Percentiles rank a stretch among this genome's conserved stretches.
phyloP scores from a whole-genome alignment of 2,329 filamentous ascomycete genomes.

The Ophiostoma quercus region DNA sequence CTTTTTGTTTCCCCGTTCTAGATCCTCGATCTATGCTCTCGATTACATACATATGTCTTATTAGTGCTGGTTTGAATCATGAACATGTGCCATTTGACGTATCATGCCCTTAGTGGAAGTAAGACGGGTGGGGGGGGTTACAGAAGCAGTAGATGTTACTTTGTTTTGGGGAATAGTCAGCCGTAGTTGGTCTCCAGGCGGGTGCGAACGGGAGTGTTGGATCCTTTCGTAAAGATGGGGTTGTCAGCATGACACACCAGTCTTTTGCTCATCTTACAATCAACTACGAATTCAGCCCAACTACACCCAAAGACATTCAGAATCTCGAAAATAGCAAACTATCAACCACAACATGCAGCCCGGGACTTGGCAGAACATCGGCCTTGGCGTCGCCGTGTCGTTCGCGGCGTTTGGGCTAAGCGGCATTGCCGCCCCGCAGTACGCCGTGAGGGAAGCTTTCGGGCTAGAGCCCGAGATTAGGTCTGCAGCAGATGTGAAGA shows the following conservation, averaged over 20 bases:
- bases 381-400: constrained; percentile 21
- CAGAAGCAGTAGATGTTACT: not conserved
- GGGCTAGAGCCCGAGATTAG: constrained; percentile 3
- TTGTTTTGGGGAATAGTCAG: not conserved
- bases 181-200: not conserved
- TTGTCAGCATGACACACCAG: not conserved
- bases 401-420: constrained; percentile 20
- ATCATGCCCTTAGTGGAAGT: not conserved
- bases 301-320: not conserved
- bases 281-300: not conserved
- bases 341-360: not conserved
- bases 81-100: not conserved
- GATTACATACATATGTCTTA: not conserved
- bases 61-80: not conserved
- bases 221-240: not conserved
- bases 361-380: constrained; percentile 21
- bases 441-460: constrained; percentile 15
- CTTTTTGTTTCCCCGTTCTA: too few relatives aligned
- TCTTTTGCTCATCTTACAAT: not conserved
- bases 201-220: not conserved
- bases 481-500: not conserved
- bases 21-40: not conserved
- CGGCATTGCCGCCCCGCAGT: constrained; percentile 17
- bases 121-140: not conserved
- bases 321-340: not conserved